Evolutionary conservation across 257 asterid species (phyloP), one percentile per base, ranked within the genome.

Genomic region (Asclepias syriaca): DNA sequence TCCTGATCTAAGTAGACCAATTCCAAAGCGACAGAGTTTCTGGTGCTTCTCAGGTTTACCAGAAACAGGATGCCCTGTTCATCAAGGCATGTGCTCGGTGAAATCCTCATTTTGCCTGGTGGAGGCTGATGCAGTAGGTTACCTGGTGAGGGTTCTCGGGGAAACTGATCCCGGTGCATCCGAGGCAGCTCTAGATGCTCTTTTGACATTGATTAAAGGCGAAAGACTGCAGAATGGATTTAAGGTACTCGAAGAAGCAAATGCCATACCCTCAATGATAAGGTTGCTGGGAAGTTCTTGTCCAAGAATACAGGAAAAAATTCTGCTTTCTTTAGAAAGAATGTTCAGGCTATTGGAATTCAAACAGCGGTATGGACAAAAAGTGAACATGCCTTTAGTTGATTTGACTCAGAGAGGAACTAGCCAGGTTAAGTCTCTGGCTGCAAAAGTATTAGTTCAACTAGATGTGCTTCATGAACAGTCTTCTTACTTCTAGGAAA

Each of bases 101-200:
- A 81, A 80, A 57, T 70, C 87, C 48, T 88, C 95, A 6, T 88
- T 84, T 72, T 88, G 95, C 79, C 76, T 88, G 71, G 5, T 88
- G 60, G 88, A 86, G 81, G 84, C 88, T 29, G 73, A 76, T 43
- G 89, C 95, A 18, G 80, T 88, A 29, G 75, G 37, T n/a, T 80
- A 84, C 60, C 87, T 88, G 8, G 81, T 77, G 29, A 77, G 79
- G 77, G 87, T 82, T 77, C 84, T 88, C 8, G 71, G 77, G 18
- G 84, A 84, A 40, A 72, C 81, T 13, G 89, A 88, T 68, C 68
- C 69, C 15, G 85, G 66, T 58, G 83, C 82, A 46, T 80, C 85
- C 37, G 95, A 86, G 80, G 95, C 95, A 57, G 85, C 87, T 40
- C 65, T 88, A 50, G 95, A 86, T 50, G 90, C 95, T 11, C 85